phyloP scores from a whole-genome alignment of 768 basidiomycete genomes.

The Gloeostereum incarnatum region DNA sequence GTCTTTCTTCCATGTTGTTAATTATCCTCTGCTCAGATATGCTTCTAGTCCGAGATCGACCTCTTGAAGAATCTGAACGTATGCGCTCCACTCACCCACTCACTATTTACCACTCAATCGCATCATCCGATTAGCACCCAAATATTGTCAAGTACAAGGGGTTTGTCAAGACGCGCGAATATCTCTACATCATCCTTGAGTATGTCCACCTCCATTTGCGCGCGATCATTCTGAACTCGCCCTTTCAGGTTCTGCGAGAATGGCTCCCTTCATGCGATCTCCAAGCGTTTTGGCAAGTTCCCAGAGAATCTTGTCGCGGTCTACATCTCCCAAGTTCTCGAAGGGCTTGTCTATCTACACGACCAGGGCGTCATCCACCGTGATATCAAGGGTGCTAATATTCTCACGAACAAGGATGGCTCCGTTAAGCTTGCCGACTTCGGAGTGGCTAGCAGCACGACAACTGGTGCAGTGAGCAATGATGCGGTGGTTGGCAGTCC shows the following conservation, averaged over 20 bases:
- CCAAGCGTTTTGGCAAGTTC: constrained; percentile 97
- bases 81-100: constrained; percentile 15
- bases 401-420: constrained; percentile 97
- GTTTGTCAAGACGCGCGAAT: constrained; percentile 90
- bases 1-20: constrained; percentile 15
- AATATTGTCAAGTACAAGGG: constrained; percentile 99
- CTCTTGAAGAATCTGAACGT: constrained; percentile 95
- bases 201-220: constrained; percentile 24
- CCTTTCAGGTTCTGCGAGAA: constrained; percentile 86
- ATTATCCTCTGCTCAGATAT: not conserved
- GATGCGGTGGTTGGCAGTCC: constrained; percentile 95
- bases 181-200: constrained; percentile 95
- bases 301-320: constrained; percentile 95
- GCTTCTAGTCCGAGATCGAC: constrained; percentile 84
- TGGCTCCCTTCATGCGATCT: constrained; percentile 90
- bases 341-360: constrained; percentile 93
- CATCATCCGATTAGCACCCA: constrained; percentile 49
- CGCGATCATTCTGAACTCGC: not conserved
- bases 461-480: constrained; percentile 67
- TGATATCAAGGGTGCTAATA: constrained; percentile 99
- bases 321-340: constrained; percentile 93
- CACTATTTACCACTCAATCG: constrained; percentile 5
- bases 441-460: constrained; percentile 82
- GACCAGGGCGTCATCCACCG: constrained; percentile 99
- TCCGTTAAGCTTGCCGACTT: constrained; percentile 99